Evolutionary conservation across 75 land plant genomes (phyloP).

Genomic region (Cupressus sempervirens): DNA sequence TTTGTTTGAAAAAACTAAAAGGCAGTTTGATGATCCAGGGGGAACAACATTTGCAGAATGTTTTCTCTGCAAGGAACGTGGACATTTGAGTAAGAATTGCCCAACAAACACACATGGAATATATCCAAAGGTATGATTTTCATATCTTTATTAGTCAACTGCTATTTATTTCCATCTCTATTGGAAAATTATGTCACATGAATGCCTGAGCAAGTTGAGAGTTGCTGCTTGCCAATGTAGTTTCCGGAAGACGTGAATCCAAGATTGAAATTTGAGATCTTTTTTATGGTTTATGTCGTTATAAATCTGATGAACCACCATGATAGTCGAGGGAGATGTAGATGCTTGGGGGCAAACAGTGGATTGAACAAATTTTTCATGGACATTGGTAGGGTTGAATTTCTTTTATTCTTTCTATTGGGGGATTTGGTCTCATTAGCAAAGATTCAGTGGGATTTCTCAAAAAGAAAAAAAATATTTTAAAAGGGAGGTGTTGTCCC

Average conservation of each 20-base stretch:
- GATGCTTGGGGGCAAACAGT: not conserved
- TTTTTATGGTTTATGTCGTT: not conserved
- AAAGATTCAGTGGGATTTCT: not conserved
- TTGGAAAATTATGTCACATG: not conserved
- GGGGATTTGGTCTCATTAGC: not conserved
- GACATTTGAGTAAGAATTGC: slow-evolving; percentile 93
- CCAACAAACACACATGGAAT: slow-evolving; percentile 82
- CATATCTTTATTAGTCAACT: not conserved
- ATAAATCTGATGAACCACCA: not conserved
- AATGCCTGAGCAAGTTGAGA: not conserved
- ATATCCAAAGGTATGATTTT: slow-evolving; percentile 80
- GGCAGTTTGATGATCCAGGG: slow-evolving; percentile 41
- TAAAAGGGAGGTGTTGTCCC: too few relatives aligned
- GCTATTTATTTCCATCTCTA: not conserved
- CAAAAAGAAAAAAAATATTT: too few relatives aligned
- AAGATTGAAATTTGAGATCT: not conserved
- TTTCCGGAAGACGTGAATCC: not conserved
- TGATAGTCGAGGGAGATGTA: not conserved
- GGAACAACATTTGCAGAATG: slow-evolving; percentile 91
- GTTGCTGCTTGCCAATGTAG: not conserved
- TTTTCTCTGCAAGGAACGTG: slow-evolving; percentile 83
- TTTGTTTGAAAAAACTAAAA: slow-evolving; percentile 1
- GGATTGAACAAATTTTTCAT: not conserved
- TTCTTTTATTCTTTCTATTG: not conserved
- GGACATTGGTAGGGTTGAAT: not conserved